Evolutionary conservation across 345 rosid species (phyloP).

Genomic region (Gossypium herbaceum): DNA sequence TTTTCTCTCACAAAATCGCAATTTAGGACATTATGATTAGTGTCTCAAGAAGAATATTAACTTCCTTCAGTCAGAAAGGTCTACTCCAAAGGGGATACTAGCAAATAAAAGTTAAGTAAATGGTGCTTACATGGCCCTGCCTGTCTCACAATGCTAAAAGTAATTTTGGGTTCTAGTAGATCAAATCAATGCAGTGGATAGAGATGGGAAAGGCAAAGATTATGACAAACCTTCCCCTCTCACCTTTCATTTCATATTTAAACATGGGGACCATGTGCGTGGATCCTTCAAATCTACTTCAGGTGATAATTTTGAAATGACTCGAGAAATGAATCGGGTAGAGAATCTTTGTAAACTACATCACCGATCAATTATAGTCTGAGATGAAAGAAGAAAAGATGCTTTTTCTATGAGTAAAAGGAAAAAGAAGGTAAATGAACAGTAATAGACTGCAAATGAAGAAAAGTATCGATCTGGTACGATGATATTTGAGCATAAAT

Average conservation of each 20-base stretch:
- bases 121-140: conserved; percentile 4
- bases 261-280: conserved; percentile 21
- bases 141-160: conserved; percentile 18
- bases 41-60: neutral
- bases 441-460: neutral
- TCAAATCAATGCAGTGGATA: conserved; percentile 10
- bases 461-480: neutral
- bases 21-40: neutral
- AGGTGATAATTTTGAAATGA: conserved; percentile 1
- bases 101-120: conserved; percentile 7
- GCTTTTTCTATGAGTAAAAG: neutral
- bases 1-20: neutral
- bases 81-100: neutral
- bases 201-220: conserved; percentile 16
- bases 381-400: conserved; percentile 5
- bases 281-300: conserved; percentile 15
- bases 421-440: neutral
- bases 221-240: conserved; percentile 21
- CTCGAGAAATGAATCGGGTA: neutral
- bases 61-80: neutral
- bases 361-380: neutral
- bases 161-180: neutral
- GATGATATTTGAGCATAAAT: neutral
- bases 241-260: conserved; percentile 17
- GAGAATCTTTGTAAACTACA: conserved; percentile 2